phyloP scores from a whole-genome alignment of 805 yeast genomes.

The Teunomyces lycoperdinae region DNA sequence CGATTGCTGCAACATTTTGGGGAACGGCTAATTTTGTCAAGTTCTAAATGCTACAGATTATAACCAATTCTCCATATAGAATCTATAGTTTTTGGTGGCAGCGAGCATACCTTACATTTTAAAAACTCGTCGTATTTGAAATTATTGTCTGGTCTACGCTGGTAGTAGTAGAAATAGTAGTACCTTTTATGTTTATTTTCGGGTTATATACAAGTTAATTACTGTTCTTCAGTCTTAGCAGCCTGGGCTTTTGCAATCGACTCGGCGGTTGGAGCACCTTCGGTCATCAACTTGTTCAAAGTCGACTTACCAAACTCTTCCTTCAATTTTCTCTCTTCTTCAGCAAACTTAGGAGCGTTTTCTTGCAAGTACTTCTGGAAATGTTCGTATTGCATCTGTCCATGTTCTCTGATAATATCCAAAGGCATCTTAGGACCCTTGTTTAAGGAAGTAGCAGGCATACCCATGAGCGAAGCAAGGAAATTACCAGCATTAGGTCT shows the following conservation, averaged over 20 bases:
- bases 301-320: slow-evolving; percentile 81
- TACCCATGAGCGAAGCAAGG: slow-evolving; percentile 63
- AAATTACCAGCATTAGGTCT: slow-evolving; percentile 48
- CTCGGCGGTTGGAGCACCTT: slow-evolving; percentile 77
- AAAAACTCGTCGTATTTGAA: not conserved
- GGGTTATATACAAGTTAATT: not conserved
- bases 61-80: too few relatives aligned
- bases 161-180: not conserved
- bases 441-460: slow-evolving; percentile 41
- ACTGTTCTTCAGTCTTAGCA: slow-evolving; percentile 19
- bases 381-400: slow-evolving; percentile 81
- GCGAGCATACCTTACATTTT: not conserved
- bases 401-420: slow-evolving; percentile 87
- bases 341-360: slow-evolving; percentile 64
- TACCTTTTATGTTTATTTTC: not conserved
- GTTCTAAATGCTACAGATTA: too few relatives aligned
- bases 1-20: too few relatives aligned
- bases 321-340: slow-evolving; percentile 83
- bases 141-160: too few relatives aligned
- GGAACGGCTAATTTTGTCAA: too few relatives aligned
- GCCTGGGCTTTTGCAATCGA: slow-evolving; percentile 47
- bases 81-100: not conserved
- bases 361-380: slow-evolving; percentile 63
- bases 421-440: slow-evolving; percentile 72
- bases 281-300: slow-evolving; percentile 78